Conservation (phyloP, 2,329 filamentous ascomycete species). For the Colletotrichum tamarilloi region DNA sequence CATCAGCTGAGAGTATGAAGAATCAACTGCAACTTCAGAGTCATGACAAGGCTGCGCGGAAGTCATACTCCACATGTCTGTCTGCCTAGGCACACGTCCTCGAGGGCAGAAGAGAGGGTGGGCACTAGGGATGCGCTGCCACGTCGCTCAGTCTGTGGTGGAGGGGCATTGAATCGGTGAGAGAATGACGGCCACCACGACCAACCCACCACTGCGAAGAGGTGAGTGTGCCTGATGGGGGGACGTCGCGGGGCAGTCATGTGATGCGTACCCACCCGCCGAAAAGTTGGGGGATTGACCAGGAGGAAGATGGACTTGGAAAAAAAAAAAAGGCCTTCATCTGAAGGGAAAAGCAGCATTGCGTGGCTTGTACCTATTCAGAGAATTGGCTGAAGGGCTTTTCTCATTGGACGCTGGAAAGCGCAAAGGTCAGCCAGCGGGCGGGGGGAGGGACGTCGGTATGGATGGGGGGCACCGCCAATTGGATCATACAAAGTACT, state of each 20-base stretch:
- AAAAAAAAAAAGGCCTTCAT: background rate
- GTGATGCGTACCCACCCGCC: constrained; percentile 15
- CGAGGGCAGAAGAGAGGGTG: background rate
- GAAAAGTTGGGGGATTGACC: constrained; percentile 3
- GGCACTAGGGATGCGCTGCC: constrained; percentile 31
- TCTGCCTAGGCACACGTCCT: constrained; percentile 13
- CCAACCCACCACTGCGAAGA: background rate
- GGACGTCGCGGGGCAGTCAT: constrained; percentile 35
- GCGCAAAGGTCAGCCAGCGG: background rate
- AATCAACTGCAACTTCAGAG: background rate
- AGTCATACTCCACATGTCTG: background rate
- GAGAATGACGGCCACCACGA: background rate
- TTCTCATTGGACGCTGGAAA: constrained; percentile 2
- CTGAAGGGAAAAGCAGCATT: background rate
- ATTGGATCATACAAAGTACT: constrained; percentile 13
- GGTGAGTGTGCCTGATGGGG: constrained; percentile 2
- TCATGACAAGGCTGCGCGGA: background rate
- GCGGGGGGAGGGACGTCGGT: background rate
- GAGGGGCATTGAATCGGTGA: constrained; percentile 7
- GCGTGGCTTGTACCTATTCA: background rate
- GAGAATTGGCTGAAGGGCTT: background rate
- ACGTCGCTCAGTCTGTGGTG: constrained; percentile 28
- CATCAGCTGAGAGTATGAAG: background rate
- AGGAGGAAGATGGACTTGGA: constrained; percentile 5
- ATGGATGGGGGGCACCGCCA: background rate